Evolutionary conservation across 208 protist species (phyloP).

Genomic region (Jaenimonas drosophilae): DNA sequence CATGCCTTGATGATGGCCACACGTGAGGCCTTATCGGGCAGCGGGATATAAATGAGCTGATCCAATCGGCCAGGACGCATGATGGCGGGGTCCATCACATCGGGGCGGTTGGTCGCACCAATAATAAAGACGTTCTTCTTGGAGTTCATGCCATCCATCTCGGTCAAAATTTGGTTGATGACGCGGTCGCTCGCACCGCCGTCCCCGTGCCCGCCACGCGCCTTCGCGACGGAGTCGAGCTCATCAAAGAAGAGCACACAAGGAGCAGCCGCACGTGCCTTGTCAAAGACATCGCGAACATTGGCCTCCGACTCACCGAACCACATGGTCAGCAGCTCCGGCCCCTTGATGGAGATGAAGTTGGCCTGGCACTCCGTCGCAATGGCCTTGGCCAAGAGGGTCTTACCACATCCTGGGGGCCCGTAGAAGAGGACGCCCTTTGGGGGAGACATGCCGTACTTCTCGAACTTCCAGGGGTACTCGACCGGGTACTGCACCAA

Average conservation of each 20-base stretch:
- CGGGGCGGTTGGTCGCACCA: slow-evolving; percentile 99
- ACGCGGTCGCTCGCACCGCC: slow-evolving; percentile 99
- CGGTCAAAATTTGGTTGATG: slow-evolving; percentile 99
- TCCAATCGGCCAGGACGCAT: slow-evolving; percentile 96
- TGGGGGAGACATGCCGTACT: slow-evolving; percentile 99
- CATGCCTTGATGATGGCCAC: slow-evolving; percentile 95
- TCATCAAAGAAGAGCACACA: slow-evolving; percentile 99
- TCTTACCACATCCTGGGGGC: slow-evolving; percentile 99
- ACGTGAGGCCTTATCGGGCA: slow-evolving; percentile 97
- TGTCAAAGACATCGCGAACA: slow-evolving; percentile 99
- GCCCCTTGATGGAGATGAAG: slow-evolving; percentile 99
- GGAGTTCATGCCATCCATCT: slow-evolving; percentile 99
- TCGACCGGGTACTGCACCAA: slow-evolving; percentile 99
- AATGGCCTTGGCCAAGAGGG: slow-evolving; percentile 96
- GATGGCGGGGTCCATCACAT: slow-evolving; percentile 99
- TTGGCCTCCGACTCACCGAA: slow-evolving; percentile 99
- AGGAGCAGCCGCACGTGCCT: slow-evolving; percentile 97
- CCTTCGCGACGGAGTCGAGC: slow-evolving; percentile 98
- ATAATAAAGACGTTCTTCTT: slow-evolving; percentile 99
- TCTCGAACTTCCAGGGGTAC: slow-evolving; percentile 99
- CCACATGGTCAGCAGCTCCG: slow-evolving; percentile 99
- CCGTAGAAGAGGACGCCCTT: slow-evolving; percentile 98
- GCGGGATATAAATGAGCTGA: slow-evolving; percentile 99
- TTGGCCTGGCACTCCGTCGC: slow-evolving; percentile 99
- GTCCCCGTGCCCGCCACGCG: slow-evolving; percentile 95